Percentiles rank a stretch among this genome's conserved stretches.
phyloP scores from a whole-genome alignment of 208 protist species.

The Lotmaria passim region DNA sequence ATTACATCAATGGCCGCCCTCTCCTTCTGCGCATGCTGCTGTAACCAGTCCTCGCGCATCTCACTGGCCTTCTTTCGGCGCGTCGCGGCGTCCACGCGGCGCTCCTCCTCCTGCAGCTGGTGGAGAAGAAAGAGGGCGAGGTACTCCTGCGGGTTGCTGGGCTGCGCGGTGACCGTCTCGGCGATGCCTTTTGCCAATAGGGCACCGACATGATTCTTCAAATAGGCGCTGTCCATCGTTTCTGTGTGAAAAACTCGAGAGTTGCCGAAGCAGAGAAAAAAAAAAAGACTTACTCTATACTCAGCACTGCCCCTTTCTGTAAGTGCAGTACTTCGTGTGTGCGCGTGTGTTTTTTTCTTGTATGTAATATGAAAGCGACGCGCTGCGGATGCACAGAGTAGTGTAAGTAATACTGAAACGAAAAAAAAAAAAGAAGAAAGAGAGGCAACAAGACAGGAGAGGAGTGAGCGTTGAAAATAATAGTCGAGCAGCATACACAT shows the following conservation, averaged over 20 bases:
- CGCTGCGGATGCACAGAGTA: too few relatives aligned
- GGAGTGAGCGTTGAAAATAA: too few relatives aligned
- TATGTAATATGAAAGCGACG: too few relatives aligned
- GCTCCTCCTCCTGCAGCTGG: constrained; percentile 83
- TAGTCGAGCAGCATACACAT: too few relatives aligned
- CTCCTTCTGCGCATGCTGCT: constrained; percentile 55
- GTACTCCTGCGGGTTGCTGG: constrained; percentile 91
- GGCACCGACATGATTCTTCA: constrained; percentile 82
- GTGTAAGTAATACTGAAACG: constrained; percentile 19
- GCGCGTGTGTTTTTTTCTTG: neutral
- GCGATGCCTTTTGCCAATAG: constrained; percentile 91
- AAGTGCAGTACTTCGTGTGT: too few relatives aligned
- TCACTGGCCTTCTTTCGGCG: constrained; percentile 47
- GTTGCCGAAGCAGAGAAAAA: neutral
- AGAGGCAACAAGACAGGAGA: too few relatives aligned
- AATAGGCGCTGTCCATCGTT: constrained; percentile 86
- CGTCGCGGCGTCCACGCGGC: constrained; percentile 31
- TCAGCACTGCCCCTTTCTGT: too few relatives aligned
- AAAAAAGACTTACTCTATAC: too few relatives aligned
- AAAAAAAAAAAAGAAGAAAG: neutral
- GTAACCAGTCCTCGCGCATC: constrained; percentile 61
- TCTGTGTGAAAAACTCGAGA: too few relatives aligned
- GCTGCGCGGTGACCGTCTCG: constrained; percentile 86
- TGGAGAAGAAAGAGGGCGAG: constrained; percentile 89
- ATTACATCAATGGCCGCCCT: constrained; percentile 78